A percentile compares a stretch with the other conserved stretches of the same genome.
These are phyloP conservation scores for Globisporangium cederbergense DNA, from an alignment of 352 stramenopile species.

Conservation along the genomic window DNA sequence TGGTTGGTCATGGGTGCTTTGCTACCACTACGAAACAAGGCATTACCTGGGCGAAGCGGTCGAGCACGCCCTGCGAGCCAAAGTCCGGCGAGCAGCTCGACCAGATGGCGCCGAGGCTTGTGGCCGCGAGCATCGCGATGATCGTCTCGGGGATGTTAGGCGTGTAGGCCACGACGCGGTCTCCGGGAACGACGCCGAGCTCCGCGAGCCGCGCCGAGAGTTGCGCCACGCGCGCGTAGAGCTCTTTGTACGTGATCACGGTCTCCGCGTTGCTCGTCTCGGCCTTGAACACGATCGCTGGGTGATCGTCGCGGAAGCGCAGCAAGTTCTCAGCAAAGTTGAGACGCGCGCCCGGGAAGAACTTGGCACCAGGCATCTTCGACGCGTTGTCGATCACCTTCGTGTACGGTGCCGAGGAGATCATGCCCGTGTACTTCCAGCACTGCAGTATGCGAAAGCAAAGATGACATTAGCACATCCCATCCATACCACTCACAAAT, in stretches of 20 bases:
- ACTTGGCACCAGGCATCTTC: constrained; percentile 74
- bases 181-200: constrained; percentile 46
- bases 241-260: constrained; percentile 57
- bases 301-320: constrained; percentile 64
- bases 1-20: too few species aligned
- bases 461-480: background rate
- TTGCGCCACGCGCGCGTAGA: constrained; percentile 55
- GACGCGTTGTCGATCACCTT: constrained; percentile 50
- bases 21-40: too few species aligned
- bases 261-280: constrained; percentile 61
- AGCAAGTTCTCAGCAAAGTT: constrained; percentile 81
- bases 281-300: constrained; percentile 71
- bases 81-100: constrained; percentile 87
- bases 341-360: constrained; percentile 58
- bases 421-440: constrained; percentile 73
- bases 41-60: constrained; percentile 65
- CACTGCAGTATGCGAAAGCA: constrained; percentile 24
- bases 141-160: constrained; percentile 71
- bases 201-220: constrained; percentile 40
- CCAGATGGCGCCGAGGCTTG: constrained; percentile 65
- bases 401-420: constrained; percentile 50
- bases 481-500: background rate
- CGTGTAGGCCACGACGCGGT: constrained; percentile 68
- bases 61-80: constrained; percentile 73
- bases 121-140: constrained; percentile 70